Percentiles rank a stretch among this genome's conserved stretches.
Evolutionary conservation across 2,329 filamentous ascomycete genomes (phyloP).

Genomic region (Dothidotthia symphoricarpi): DNA sequence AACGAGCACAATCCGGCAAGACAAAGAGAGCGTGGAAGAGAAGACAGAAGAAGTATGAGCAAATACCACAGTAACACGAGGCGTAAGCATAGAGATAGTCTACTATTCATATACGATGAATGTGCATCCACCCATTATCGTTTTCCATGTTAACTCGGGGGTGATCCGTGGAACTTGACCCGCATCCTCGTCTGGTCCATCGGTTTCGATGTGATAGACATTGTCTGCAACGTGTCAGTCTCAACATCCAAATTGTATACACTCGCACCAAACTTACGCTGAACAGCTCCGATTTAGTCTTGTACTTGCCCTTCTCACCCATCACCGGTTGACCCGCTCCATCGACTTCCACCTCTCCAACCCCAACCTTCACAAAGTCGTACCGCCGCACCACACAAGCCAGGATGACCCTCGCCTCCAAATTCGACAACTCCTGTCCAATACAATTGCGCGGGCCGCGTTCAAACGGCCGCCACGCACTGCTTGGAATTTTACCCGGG

Average conservation of each 20-base stretch:
- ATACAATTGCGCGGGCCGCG: conserved; percentile 58
- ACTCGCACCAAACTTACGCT: conserved; percentile 25
- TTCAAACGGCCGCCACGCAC: conserved; percentile 57
- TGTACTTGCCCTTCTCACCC: conserved; percentile 30
- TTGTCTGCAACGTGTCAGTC: conserved; percentile 21
- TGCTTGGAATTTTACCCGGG: conserved; percentile 36
- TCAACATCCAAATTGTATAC: not conserved
- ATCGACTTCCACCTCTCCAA: conserved; percentile 28
- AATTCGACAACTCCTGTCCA: conserved; percentile 56
- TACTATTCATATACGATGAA: no score
- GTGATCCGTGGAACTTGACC: conserved; percentile 11
- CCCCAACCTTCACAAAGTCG: conserved; percentile 38
- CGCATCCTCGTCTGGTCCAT: conserved; percentile 35
- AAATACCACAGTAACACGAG: not conserved
- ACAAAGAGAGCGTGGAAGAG: conserved; percentile 14
- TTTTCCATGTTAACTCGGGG: no score
- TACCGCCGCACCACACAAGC: conserved; percentile 40
- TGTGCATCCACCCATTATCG: no score
- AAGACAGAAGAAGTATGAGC: conserved; percentile 5
- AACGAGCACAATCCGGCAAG: conserved; percentile 36
- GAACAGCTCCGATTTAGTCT: conserved; percentile 31
- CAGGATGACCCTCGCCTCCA: conserved; percentile 54
- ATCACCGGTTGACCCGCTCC: conserved; percentile 26
- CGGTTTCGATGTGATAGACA: conserved; percentile 33
- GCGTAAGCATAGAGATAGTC: no score